phyloP scores from a whole-genome alignment of 202 grass and related monocot genomes.

The Musa balbisiana region DNA sequence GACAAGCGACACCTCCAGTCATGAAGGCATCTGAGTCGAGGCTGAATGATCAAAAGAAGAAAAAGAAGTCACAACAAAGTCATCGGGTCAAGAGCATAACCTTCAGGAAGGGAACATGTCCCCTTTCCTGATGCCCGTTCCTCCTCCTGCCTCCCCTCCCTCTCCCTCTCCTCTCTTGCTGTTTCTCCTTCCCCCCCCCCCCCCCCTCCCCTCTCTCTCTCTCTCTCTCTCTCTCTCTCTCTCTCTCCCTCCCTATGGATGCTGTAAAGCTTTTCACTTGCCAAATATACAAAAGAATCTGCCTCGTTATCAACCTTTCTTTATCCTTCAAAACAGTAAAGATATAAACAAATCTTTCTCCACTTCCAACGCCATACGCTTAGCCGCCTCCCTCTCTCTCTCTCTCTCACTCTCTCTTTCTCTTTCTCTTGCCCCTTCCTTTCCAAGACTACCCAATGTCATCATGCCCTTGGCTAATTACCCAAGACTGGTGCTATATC shows the following conservation, averaged over 20 bases:
- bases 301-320: neutral
- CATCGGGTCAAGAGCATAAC: neutral
- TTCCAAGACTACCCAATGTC: too few relatives aligned
- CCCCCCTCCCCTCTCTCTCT: neutral
- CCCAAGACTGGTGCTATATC: too few relatives aligned
- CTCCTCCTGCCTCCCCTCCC: neutral
- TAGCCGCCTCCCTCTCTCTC: neutral
- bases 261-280: neutral
- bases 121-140: neutral
- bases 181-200: neutral
- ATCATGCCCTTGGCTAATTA: too few relatives aligned
- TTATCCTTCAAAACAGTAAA: slow-evolving; percentile 18
- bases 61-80: neutral
- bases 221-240: neutral
- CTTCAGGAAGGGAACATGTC: slow-evolving; percentile 19
- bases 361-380: neutral
- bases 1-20: neutral
- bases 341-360: slow-evolving; percentile 1
- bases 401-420: neutral
- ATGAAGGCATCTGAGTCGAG: neutral
- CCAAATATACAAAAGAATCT: slow-evolving; percentile 11
- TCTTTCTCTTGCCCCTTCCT: too few relatives aligned
- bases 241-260: neutral
- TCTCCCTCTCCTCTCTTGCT: neutral
- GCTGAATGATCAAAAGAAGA: too few relatives aligned